Evolutionary conservation across 2,329 filamentous ascomycete species (phyloP).

Genomic region (Cercospora sp.): DNA sequence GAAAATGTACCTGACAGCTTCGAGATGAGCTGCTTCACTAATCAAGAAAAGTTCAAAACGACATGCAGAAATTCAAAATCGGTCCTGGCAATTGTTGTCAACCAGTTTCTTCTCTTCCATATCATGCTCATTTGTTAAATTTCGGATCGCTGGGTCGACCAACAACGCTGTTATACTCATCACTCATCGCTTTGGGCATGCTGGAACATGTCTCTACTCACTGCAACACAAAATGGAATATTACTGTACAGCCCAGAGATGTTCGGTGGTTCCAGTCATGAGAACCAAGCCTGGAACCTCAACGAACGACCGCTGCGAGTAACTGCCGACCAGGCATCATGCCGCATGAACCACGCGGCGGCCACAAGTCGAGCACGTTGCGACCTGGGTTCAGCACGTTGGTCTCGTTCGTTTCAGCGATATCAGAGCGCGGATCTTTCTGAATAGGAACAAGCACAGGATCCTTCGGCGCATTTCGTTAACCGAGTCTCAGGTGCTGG

Average conservation of each 20-base stretch:
- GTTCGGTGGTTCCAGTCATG: not conserved
- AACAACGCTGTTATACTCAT: not conserved
- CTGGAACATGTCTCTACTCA: not conserved
- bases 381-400: not conserved
- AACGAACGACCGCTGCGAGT: not conserved
- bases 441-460: not conserved
- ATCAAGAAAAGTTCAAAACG: not conserved
- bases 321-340: not conserved
- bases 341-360: conserved; percentile 6
- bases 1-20: not conserved
- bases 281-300: not conserved
- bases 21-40: not conserved
- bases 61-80: not conserved
- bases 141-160: not conserved
- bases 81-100: not conserved
- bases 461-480: conserved; percentile 7
- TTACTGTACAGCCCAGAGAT: not conserved
- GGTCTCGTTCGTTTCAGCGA: not conserved
- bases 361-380: conserved; percentile 10
- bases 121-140: not conserved
- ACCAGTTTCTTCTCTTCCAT: not conserved
- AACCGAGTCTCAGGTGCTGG: not conserved
- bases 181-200: not conserved
- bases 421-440: not conserved
- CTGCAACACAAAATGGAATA: not conserved